Conservation (phyloP, 108 stramenopile species). For the Nitzschia putrida region DNA sequence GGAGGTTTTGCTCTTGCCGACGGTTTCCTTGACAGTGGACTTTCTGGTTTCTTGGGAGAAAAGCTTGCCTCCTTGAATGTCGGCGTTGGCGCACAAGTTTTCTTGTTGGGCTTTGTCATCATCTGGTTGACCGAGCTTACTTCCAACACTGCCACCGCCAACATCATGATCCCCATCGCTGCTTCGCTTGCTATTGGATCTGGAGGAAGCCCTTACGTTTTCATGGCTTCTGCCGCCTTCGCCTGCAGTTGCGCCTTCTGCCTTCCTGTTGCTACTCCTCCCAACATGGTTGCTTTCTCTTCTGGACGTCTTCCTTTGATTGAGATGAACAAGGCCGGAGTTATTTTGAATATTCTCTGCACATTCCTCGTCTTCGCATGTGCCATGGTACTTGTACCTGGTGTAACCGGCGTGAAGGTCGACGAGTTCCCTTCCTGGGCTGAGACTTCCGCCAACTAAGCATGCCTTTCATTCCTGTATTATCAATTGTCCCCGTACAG, state of each 20-base stretch:
- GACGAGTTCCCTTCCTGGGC: too few relatives aligned
- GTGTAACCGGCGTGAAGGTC: too few relatives aligned
- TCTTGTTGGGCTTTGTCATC: background rate
- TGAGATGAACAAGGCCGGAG: conserved; percentile 8
- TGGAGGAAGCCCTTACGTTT: background rate
- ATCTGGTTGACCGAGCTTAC: conserved; percentile 13
- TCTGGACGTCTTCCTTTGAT: conserved; percentile 8
- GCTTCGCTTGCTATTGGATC: conserved; percentile 4
- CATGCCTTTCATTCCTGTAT: too few relatives aligned
- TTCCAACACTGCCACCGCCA: conserved; percentile 11
- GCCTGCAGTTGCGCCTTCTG: conserved; percentile 16
- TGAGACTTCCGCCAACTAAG: too few relatives aligned
- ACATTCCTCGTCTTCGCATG: too few relatives aligned
- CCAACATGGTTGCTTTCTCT: conserved; percentile 29
- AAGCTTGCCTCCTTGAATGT: background rate
- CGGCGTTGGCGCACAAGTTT: background rate
- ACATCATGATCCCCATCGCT: conserved; percentile 22
- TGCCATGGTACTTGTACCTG: too few relatives aligned
- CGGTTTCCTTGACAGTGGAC: conserved; percentile 10
- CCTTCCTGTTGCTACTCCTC: conserved; percentile 22
- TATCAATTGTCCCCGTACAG: too few relatives aligned
- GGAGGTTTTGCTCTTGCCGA: conserved; percentile 20
- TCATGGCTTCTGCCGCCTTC: conserved; percentile 11
- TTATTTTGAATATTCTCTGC: too few relatives aligned
- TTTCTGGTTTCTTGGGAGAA: conserved; percentile 9